Conservation (phyloP, 2,329 filamentous ascomycete species). For the Talaromyces atroroseus region DNA sequence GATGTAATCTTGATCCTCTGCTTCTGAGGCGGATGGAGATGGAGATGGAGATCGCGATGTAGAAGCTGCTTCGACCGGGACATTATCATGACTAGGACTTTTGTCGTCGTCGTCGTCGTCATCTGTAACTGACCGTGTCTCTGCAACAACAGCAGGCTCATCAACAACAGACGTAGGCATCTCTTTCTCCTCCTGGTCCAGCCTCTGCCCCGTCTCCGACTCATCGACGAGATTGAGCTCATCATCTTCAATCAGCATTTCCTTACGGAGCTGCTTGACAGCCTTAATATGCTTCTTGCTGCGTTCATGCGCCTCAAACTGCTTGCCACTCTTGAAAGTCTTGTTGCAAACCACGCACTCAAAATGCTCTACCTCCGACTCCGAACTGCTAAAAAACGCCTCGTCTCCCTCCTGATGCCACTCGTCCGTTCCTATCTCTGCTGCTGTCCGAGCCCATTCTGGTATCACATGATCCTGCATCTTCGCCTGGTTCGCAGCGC, state of each 20-base stretch:
- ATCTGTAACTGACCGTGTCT: background rate
- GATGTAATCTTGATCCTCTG: slow-evolving; percentile 5
- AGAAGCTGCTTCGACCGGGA: no score
- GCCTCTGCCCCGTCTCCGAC: no score
- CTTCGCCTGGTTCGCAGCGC: slow-evolving; percentile 74
- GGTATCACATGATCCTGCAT: slow-evolving; percentile 60
- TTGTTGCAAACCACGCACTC: slow-evolving; percentile 62
- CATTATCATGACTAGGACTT: background rate
- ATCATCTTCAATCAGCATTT: slow-evolving; percentile 77
- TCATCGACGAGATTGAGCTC: slow-evolving; percentile 28
- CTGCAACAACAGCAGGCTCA: background rate
- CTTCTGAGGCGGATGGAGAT: slow-evolving; percentile 3
- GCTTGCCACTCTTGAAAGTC: slow-evolving; percentile 81
- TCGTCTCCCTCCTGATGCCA: slow-evolving; percentile 34
- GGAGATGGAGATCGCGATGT: background rate
- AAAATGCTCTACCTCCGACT: slow-evolving; percentile 50
- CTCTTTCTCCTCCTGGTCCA: background rate
- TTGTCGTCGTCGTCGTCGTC: background rate
- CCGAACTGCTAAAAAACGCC: slow-evolving; percentile 42
- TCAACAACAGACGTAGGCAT: background rate
- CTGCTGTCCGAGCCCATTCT: slow-evolving; percentile 66
- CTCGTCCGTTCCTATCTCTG: no score
- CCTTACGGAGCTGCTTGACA: slow-evolving; percentile 68
- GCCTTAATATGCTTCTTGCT: slow-evolving; percentile 95
- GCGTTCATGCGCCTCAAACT: slow-evolving; percentile 85